Base-by-base conservation (phyloP, 306 rosid genomes). In the Quercus glauca region DNA sequence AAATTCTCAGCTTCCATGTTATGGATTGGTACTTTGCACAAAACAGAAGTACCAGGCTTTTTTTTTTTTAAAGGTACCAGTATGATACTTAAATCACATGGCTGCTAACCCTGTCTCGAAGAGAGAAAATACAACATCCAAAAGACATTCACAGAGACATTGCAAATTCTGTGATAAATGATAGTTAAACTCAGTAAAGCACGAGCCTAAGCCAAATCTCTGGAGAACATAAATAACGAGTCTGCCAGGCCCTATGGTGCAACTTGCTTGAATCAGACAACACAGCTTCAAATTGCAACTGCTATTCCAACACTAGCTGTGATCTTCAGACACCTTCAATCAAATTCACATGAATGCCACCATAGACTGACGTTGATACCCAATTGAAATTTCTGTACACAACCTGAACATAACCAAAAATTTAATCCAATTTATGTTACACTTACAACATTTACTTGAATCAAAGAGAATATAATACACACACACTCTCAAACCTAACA, bases 1-100 rank as follows among this genome's bases (percentile, higher is more conserved):
- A 21, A 73, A 73, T 73, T 70, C 49, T 69, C 82, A 26, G 88
- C 78, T 58, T 90, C 97, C 98, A 91, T 87, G 69, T 84, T 84
- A 76, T 72, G 69, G 63, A 84, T 82, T 25, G 69, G 55, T 80
- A 21, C 74, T 84, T 77, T 71, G 73, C 79, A 58, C 55, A 77
- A 75, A 63, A 68, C 31, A 49, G 82, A 74, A 43, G 80, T 56
- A 73, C 83, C 73, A 3, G 80, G 35, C 7, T 37, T 37, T 37
- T 37, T 37, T 35, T 8, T 37, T 6, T 37, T 35, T 6, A 41
- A 41, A 41, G 45, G 45, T 41, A 41, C 43, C 76, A 76, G 52
- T 71, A 59, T 18, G 55, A 73, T 71, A 82, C 82, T 68, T 69
- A 33, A 67, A 70, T 41, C 45, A 41, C 60, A 83, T 76, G 26